phyloP scores from a whole-genome alignment of 164 flowering plant species.

The Umbellularia californica region DNA sequence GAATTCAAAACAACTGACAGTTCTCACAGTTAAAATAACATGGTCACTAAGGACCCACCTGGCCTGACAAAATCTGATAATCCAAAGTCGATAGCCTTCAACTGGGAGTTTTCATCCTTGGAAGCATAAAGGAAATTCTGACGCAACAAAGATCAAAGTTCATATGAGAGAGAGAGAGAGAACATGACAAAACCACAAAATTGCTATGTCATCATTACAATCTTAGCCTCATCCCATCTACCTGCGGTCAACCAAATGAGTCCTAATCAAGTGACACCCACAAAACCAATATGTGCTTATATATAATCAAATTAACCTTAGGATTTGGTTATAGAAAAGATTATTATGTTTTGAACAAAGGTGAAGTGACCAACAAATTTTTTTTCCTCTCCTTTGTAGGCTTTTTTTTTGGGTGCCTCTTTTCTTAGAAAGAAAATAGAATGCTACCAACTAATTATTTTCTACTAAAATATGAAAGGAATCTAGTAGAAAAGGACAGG shows the following conservation, averaged over 20 bases:
- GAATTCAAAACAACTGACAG: not conserved
- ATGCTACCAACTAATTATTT: not conserved
- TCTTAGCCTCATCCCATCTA: no score
- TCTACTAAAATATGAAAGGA: not conserved
- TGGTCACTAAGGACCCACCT: constrained; percentile 40
- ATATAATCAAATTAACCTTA: not conserved
- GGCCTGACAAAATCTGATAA: constrained; percentile 90
- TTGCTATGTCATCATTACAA: no score
- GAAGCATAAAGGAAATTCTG: constrained; percentile 84
- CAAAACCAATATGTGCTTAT: not conserved
- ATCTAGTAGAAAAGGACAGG: not conserved
- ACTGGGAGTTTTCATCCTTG: constrained; percentile 66
- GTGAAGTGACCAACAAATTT: not conserved
- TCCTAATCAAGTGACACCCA: no score
- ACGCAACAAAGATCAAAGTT: constrained; percentile 18
- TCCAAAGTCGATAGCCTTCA: constrained; percentile 93
- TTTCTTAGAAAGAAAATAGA: not conserved
- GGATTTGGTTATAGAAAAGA: not conserved
- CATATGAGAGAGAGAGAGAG: constrained; percentile 12
- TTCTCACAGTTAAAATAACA: not conserved
- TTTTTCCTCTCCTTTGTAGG: not conserved
- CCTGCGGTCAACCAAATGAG: no score
- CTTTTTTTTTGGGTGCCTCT: not conserved
- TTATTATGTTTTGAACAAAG: not conserved
- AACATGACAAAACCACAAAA: no score